Percentiles rank a stretch among this genome's conserved stretches.
These are phyloP conservation scores for Hypoxylon lenormandii DNA, from an alignment of 495 filamentous ascomycete species.

Conservation along the genomic window DNA sequence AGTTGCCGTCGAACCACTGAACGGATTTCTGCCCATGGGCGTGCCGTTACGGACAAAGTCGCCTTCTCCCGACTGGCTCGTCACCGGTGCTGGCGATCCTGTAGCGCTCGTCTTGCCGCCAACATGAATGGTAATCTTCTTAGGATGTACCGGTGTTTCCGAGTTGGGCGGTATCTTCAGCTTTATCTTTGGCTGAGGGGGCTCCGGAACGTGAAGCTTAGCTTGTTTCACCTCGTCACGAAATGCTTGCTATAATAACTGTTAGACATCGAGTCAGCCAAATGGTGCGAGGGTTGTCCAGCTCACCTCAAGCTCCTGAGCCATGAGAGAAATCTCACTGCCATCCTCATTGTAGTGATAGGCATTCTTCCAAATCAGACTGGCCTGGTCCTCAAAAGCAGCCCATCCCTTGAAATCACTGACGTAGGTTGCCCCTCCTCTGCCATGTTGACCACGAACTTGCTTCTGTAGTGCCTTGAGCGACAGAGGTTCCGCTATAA, in stretches of 20 bases:
- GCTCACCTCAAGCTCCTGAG: slow-evolving; percentile 78
- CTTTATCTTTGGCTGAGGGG: slow-evolving; percentile 79
- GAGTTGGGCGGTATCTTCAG: slow-evolving; percentile 68
- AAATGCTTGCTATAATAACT: slow-evolving; percentile 68
- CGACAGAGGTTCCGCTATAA: slow-evolving; percentile 79
- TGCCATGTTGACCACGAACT: slow-evolving; percentile 74
- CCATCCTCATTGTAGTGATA: slow-evolving; percentile 88
- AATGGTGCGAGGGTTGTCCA: neutral
- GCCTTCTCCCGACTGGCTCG: slow-evolving; percentile 55
- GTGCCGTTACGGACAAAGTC: slow-evolving; percentile 50
- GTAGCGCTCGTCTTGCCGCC: slow-evolving; percentile 62
- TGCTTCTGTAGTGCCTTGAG: slow-evolving; percentile 76
- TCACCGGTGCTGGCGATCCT: slow-evolving; percentile 67
- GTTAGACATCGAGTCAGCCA: slow-evolving; percentile 47
- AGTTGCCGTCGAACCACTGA: slow-evolving; percentile 43
- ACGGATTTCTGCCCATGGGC: slow-evolving; percentile 41
- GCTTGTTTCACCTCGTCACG: slow-evolving; percentile 73
- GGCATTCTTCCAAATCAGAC: slow-evolving; percentile 86
- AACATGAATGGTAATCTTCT: slow-evolving; percentile 69
- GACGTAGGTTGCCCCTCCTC: slow-evolving; percentile 70
- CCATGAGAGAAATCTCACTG: slow-evolving; percentile 78
- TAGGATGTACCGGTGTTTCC: slow-evolving; percentile 55
- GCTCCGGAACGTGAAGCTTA: slow-evolving; percentile 71
- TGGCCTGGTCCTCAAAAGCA: slow-evolving; percentile 80
- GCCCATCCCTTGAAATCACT: slow-evolving; percentile 82